Evolutionary conservation across 2,329 filamentous ascomycete genomes (phyloP).

Genomic region (Didymella arachidicola): DNA sequence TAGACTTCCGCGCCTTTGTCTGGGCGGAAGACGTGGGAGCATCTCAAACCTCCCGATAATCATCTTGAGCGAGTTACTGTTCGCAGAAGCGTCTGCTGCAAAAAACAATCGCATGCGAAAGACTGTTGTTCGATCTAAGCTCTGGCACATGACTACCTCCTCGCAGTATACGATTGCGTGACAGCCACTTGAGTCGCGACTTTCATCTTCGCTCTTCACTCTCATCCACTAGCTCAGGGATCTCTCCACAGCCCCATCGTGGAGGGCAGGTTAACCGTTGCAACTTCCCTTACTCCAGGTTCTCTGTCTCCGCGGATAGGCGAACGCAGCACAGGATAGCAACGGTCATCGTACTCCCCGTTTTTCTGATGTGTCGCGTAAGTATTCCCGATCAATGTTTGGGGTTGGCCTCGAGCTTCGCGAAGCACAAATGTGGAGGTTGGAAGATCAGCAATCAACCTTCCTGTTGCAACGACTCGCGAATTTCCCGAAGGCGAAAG

Average conservation of each 20-base stretch:
- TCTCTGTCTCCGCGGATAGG: slow-evolving; percentile 12
- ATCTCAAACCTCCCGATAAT: slow-evolving; percentile 3
- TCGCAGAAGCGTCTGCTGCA: slow-evolving; percentile 7
- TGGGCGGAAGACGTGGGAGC: slow-evolving; percentile 9
- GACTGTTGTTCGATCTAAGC: slow-evolving; percentile 11
- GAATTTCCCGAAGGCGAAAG: slow-evolving; percentile 16
- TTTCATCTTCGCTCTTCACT: slow-evolving; percentile 8
- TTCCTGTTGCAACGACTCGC: slow-evolving; percentile 4
- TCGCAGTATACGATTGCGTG: slow-evolving; percentile 3
- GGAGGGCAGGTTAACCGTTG: slow-evolving; percentile 21
- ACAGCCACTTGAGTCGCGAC: slow-evolving; percentile 9
- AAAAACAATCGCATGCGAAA: slow-evolving; percentile 1
- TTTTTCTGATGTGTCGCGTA: neutral
- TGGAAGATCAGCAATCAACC: slow-evolving; percentile 8
- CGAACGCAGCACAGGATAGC: slow-evolving; percentile 11
- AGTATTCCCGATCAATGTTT: neutral
- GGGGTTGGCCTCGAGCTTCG: neutral
- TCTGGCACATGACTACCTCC: slow-evolving; percentile 9
- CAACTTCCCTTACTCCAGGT: slow-evolving; percentile 8
- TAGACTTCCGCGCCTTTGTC: slow-evolving; percentile 10
- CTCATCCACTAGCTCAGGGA: slow-evolving; percentile 15
- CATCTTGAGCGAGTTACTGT: neutral
- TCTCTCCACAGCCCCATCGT: slow-evolving; percentile 21
- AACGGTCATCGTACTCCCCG: slow-evolving; percentile 1
- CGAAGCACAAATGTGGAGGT: slow-evolving; percentile 1